Evolutionary conservation across 2,329 filamentous ascomycete genomes (phyloP).

Genomic region (Fusarium sp.): DNA sequence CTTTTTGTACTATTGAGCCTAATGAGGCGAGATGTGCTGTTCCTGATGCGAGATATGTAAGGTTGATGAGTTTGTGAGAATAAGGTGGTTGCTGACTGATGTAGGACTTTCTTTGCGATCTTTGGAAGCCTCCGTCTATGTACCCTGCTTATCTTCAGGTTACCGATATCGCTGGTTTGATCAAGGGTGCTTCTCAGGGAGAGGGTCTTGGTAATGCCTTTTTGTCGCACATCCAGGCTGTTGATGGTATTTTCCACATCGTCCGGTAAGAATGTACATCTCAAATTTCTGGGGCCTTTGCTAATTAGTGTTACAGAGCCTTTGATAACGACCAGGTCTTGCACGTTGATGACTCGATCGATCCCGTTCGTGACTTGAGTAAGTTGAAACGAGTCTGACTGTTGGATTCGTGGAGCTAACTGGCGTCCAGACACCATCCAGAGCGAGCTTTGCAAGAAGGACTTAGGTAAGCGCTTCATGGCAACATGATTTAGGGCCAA

Average conservation of each 20-base stretch:
- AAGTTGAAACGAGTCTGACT: conserved; percentile 35
- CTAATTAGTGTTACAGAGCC: conserved; percentile 46
- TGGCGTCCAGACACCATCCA: conserved; percentile 40
- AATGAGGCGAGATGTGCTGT: conserved; percentile 60
- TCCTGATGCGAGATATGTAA: conserved; percentile 58
- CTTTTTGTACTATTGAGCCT: conserved; percentile 61
- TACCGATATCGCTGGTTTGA: conserved; percentile 59
- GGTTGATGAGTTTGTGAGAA: conserved; percentile 15
- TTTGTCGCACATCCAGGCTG: conserved; percentile 59
- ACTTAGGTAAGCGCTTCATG: conserved; percentile 42
- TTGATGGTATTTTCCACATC: conserved; percentile 60
- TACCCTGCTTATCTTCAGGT: conserved; percentile 59
- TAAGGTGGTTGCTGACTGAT: not conserved
- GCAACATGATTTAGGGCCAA: rapidly evolving
- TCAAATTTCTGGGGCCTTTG: rapidly evolving
- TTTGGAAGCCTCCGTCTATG: conserved; percentile 60
- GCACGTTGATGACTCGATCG: conserved; percentile 60
- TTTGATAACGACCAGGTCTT: conserved; percentile 60
- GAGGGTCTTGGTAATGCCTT: conserved; percentile 60
- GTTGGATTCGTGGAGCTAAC: conserved; percentile 4
- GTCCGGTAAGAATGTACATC: conserved; percentile 49
- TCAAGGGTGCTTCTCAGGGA: conserved; percentile 58
- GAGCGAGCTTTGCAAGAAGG: conserved; percentile 53
- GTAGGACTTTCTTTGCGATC: conserved; percentile 58
- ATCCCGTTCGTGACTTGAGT: conserved; percentile 58